Base-by-base conservation (phyloP, 176 grass and related monocot genomes). In the Zoysia pacifica region DNA sequence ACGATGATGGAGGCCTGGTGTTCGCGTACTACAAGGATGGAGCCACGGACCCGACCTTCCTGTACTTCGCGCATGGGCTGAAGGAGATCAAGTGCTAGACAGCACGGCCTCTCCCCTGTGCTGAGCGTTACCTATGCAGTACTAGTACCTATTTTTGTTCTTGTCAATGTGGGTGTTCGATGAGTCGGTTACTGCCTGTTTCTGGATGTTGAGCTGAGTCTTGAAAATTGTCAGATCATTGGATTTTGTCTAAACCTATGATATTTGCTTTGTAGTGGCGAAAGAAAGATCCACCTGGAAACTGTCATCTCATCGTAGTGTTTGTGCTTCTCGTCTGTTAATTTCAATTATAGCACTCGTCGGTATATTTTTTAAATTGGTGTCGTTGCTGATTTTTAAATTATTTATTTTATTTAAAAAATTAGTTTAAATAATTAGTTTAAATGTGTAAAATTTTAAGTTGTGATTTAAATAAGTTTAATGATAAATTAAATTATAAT, bases 21-120 rank as follows among this genome's bases (percentile, higher is more conserved):
- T 95, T 91, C 1, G 96, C 96, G 16, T 99, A 93, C 65, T 99
- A 99, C 82, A 95, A 93, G 85, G 96, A 99, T 0, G 92, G 86
- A 39, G 81, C 88, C 1, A 39, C 88, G 0, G 76, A 95, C 73
- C 96, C 96, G 11, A 95, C 92, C 5, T 98, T 94, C 83, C 81
- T 97, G 11, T 97, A 94, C 75, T 97, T 97, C 0, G 81, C 92
- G 0, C 78, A 91, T 78, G 92, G 90, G 19, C 66, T 97, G 16
- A 87, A 86, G 83, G 95, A 94, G 90, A 11, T 94, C 62, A 97
- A 97, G 87, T 97, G 95, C 82, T 97, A 89, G 83, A 46, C 8
- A n/a, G 38, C 16, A 3, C 9, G 44, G 14, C 3, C 3, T 10
- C 28, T 58, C 16, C 65, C 16, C 5, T 11, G 55, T 56, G 12